Conservation (phyloP, 1,139 yeast genomes). For the Entelexis paramagnoliae region DNA sequence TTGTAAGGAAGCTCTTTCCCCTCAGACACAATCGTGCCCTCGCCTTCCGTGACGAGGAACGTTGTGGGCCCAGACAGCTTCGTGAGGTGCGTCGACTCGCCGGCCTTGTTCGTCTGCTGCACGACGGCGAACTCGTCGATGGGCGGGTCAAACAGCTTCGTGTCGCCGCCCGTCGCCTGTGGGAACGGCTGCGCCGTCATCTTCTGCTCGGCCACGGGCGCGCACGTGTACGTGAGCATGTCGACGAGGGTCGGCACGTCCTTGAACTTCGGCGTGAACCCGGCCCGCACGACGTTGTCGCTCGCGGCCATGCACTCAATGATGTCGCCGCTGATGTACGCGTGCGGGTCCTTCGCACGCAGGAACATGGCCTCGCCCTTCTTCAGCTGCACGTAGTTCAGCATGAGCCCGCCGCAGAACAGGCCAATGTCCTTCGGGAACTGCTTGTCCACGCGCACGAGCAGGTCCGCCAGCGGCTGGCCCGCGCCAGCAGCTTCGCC, state of each 20-base stretch:
- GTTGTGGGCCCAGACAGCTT: slow-evolving; percentile 77
- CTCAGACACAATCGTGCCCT: slow-evolving; percentile 47
- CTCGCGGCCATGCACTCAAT: slow-evolving; percentile 99
- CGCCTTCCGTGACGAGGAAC: slow-evolving; percentile 71
- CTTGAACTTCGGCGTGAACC: slow-evolving; percentile 95
- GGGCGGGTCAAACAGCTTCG: slow-evolving; percentile 83
- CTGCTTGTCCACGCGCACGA: slow-evolving; percentile 68
- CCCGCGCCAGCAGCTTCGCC: slow-evolving; percentile 26
- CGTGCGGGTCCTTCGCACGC: slow-evolving; percentile 96
- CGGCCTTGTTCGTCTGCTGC: slow-evolving; percentile 49
- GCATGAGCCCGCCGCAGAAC: slow-evolving; percentile 86
- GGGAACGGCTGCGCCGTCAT: slow-evolving; percentile 60
- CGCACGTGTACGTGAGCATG: slow-evolving; percentile 83
- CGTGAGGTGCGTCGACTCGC: slow-evolving; percentile 36
- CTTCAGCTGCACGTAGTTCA: slow-evolving; percentile 71
- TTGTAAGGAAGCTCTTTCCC: slow-evolving; percentile 33
- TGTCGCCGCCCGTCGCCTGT: slow-evolving; percentile 46
- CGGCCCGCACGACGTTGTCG: slow-evolving; percentile 96
- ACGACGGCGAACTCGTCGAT: slow-evolving; percentile 90
- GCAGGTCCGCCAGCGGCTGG: slow-evolving; percentile 54
- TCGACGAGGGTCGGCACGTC: slow-evolving; percentile 82
- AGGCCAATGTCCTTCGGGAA: slow-evolving; percentile 91
- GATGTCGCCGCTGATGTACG: slow-evolving; percentile 91
- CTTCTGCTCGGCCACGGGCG: slow-evolving; percentile 84
- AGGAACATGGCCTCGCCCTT: slow-evolving; percentile 97